Base-by-base conservation (phyloP, 2,329 filamentous ascomycete species). In the Exophiala sp. region DNA sequence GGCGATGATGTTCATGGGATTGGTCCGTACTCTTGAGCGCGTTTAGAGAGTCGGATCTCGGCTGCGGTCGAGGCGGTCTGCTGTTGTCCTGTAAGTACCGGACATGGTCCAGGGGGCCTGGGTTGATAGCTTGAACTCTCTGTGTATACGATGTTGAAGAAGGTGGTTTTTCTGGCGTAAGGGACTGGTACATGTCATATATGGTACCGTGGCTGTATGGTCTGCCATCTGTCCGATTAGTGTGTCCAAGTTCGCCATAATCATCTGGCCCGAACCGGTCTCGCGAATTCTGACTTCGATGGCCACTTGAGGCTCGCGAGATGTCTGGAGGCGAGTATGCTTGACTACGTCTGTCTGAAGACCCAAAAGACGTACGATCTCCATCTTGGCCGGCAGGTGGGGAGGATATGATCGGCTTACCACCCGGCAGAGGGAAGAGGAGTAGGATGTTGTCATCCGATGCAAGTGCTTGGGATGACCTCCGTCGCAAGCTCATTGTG, bases 361-460 rank as follows among this genome's bases (percentile, higher is more conserved):
- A 37, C 19, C 19, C 19, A 24, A 19, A 41, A 11, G 51, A 47
- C 2, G 37, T 45, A 23, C 32, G 52, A 14, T 51, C 50, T 6
- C 34, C 30, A 10, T 51, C 47, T 39, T 41, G 32, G n/a, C 34
- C 23, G 10, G n/a, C 21, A 11, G 55, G 23, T n/a, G 34, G 32
- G 9, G 18, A 18, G 11, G 37, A 16, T 19, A 23, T 5, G 9
- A 27, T 46, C 2, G 43, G 38, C 27, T 38, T 42, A 8, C 48
- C 50, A 6, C 47, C 52, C 22, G 48, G 51, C 29, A 43, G 32
- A 41, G 55, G 47, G 22, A 55, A 58, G 16, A 60, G 43, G n/a
- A 57, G 29, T 13, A 55, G 27, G 14, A 58, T 54, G 29, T 58
- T 57, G 48, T 58, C 58, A n/a, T 57, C 54, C 13, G 44, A 30